Percentiles rank a stretch among this genome's conserved stretches.
Evolutionary conservation across 805 yeast species (phyloP).

Genomic region (Yarrowia phangngaensis): DNA sequence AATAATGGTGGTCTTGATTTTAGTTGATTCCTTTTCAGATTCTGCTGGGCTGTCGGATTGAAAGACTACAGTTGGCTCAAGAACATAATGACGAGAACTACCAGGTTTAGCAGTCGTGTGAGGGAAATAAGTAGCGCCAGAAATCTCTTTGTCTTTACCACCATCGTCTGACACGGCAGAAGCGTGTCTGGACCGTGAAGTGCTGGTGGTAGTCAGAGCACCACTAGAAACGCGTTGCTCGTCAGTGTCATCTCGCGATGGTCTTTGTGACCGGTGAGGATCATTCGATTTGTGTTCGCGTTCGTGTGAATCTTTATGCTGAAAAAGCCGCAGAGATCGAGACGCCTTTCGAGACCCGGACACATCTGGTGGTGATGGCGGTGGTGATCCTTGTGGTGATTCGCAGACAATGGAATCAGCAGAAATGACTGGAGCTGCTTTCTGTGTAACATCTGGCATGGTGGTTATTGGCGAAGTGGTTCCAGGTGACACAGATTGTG

Average conservation of each 20-base stretch:
- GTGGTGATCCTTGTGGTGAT: no score
- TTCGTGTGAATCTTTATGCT: conserved; percentile 30
- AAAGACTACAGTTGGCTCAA: no score
- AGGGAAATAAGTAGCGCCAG: conserved; percentile 38
- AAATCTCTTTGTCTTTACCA: conserved; percentile 31
- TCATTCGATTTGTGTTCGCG: conserved; percentile 13
- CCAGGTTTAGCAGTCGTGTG: conserved; percentile 32
- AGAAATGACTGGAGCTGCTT: no score
- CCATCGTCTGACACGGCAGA: conserved; percentile 32
- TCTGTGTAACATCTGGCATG: no score
- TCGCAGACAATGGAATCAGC: no score
- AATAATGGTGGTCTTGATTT: no score
- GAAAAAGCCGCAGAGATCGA: conserved; percentile 40
- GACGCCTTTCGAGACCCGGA: conserved; percentile 42
- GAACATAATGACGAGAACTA: conserved; percentile 11
- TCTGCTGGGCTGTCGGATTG: no score
- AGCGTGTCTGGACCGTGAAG: conserved; percentile 1
- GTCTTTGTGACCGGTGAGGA: conserved; percentile 6
- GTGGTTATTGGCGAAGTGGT: no score
- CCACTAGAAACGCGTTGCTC: conserved; percentile 1
- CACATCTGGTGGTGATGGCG: conserved; percentile 13
- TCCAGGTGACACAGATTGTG: no score
- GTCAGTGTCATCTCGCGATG: conserved; percentile 2
- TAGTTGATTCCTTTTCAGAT: no score
- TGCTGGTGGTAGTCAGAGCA: background rate